Base-by-base conservation (phyloP, 2,329 filamentous ascomycete species). In the Ilyonectria mors-panacis region DNA sequence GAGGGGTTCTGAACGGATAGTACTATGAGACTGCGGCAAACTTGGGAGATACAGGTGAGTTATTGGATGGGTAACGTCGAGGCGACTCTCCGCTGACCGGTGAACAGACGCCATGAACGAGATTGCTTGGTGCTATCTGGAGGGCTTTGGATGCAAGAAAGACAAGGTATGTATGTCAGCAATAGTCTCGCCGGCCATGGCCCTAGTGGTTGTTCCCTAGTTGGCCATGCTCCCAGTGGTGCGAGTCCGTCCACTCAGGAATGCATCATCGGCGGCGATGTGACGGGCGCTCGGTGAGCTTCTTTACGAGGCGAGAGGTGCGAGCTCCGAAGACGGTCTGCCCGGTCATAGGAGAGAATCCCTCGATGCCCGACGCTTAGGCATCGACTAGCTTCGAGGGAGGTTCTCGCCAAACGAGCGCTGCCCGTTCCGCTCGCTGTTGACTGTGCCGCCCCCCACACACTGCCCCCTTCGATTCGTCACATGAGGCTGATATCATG, bases 11-110 rank as follows among this genome's bases (percentile, higher is more conserved):
- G 15, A 7, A 17, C 21, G 48, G 23, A 64, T 86, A 97, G 87
- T 99, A 98, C 81, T 99, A 98, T 81, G 95, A 98, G 83, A 98
- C 95, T 10, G 96, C 96, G 30, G 96, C 96, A 67, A 98, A 99
- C 80, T 84, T 99, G 72, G 96, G 96, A 68, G 96, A 99, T 81
- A 94, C 93, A 50, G 89, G 89, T 90, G 81, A 77, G 87, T 81
- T 63, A 50, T 63, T 66, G 56, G 59, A 63, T 50, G 35, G 47
- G 37, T 26, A 35, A 68, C 30, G 47, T 35, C 45, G 35, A 37
- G 54, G 50, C 53, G 61, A 58, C 65, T 54, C 53, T 59, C 30
- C 35, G 48, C 65, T 69, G 47, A 67, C 59, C 51, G 55, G 48
- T 59, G 62, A 66, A 67, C 74, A 91, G 96, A 99, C 84, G 96